These are phyloP conservation scores for Starmerella khaoyaiensis DNA, from an alignment of 805 yeast genomes.

Conservation along the genomic window DNA sequence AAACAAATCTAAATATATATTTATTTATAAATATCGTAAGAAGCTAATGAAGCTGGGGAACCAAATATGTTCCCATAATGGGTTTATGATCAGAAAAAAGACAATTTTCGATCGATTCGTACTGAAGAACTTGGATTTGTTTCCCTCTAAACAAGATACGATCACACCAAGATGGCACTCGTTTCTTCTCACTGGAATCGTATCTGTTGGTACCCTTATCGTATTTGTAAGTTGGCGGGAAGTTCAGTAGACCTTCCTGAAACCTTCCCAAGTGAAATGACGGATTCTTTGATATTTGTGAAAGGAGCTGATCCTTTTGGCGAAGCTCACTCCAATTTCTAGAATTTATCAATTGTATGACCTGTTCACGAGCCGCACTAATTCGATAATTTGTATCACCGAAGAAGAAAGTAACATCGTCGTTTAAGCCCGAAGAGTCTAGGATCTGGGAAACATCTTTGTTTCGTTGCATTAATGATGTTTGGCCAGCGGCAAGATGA, in stretches of 20 bases:
- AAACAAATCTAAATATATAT: background rate
- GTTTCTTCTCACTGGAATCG: constrained; percentile 81
- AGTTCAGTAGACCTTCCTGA: constrained; percentile 64
- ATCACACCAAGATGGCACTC: constrained; percentile 98
- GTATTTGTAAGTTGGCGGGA: constrained; percentile 88
- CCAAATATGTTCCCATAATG: constrained; percentile 58
- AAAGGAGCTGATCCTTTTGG: constrained; percentile 63
- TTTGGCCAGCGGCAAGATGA: constrained; percentile 89
- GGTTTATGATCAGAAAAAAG: constrained; percentile 84
- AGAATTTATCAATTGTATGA: constrained; percentile 40
- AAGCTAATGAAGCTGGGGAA: constrained; percentile 29
- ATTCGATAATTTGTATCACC: constrained; percentile 92
- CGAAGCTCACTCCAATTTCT: constrained; percentile 41
- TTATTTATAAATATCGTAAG: background rate
- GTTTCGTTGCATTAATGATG: constrained; percentile 69
- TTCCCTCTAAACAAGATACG: constrained; percentile 59
- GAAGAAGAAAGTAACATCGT: constrained; percentile 74
- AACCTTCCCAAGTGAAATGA: constrained; percentile 51
- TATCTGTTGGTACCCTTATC: constrained; percentile 72
- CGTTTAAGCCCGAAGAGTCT: constrained; percentile 42
- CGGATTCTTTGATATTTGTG: constrained; percentile 66
- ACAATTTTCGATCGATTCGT: constrained; percentile 42
- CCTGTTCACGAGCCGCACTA: constrained; percentile 55
- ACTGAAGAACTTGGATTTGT: constrained; percentile 44
- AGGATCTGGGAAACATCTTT: constrained; percentile 71